Evolutionary conservation across 352 stramenopile species (phyloP).

Genomic region (Phytophthora pluvialis): DNA sequence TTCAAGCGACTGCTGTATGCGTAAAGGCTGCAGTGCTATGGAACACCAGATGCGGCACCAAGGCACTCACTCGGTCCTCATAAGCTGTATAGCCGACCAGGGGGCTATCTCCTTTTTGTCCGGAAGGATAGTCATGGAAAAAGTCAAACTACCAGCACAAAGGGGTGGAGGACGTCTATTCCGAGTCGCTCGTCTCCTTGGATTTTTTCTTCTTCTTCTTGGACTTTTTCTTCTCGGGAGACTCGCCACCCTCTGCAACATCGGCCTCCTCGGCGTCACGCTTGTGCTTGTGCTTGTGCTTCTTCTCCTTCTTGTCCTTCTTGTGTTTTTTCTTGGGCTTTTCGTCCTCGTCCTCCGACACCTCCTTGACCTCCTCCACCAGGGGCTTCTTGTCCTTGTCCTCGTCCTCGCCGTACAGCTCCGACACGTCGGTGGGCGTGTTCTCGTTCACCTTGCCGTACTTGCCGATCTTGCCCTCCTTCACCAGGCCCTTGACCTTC

Average conservation of each 20-base stretch:
- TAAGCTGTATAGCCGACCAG: slow-evolving; percentile 5
- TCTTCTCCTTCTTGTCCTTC: slow-evolving; percentile 76
- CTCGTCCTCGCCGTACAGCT: slow-evolving; percentile 72
- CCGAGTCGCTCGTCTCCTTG: slow-evolving; percentile 70
- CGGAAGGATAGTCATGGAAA: slow-evolving; percentile 35
- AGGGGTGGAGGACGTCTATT: slow-evolving; percentile 48
- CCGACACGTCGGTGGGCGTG: slow-evolving; percentile 79
- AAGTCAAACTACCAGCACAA: slow-evolving; percentile 19
- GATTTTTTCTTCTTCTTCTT: slow-evolving; percentile 92
- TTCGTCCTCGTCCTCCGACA: slow-evolving; percentile 56
- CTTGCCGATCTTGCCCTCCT: slow-evolving; percentile 92
- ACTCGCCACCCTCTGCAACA: slow-evolving; percentile 57
- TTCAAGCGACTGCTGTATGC: slow-evolving; percentile 24
- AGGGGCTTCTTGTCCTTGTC: slow-evolving; percentile 59
- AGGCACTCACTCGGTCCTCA: slow-evolving; percentile 20
- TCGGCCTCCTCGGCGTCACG: slow-evolving; percentile 57
- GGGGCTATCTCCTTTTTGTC: slow-evolving; percentile 37
- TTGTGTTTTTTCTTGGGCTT: slow-evolving; percentile 70
- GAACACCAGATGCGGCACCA: slow-evolving; percentile 1
- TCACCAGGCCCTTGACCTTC: slow-evolving; percentile 99
- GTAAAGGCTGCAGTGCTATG: slow-evolving; percentile 3
- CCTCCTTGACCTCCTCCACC: slow-evolving; percentile 64
- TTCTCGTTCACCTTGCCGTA: slow-evolving; percentile 90
- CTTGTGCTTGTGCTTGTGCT: slow-evolving; percentile 87
- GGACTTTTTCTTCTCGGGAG: slow-evolving; percentile 86